These are phyloP conservation scores for Daldinia concentrica DNA, from an alignment of 495 filamentous ascomycete genomes.

Conservation along the genomic window DNA sequence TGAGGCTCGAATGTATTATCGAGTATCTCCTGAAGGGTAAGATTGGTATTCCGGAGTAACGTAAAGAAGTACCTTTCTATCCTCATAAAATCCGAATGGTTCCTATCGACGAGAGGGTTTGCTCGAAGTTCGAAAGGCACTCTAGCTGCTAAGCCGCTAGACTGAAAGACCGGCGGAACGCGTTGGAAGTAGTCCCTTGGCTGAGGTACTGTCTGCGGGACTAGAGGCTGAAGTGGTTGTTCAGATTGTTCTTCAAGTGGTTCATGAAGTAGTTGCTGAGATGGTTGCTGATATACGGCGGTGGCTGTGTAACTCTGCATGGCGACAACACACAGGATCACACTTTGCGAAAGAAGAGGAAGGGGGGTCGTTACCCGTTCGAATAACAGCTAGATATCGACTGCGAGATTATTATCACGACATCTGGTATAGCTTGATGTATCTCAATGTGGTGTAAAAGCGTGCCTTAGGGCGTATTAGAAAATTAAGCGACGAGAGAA, in stretches of 20 bases:
- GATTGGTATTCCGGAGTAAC: slow-evolving; percentile 22
- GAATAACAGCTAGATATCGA: neutral
- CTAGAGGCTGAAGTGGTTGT: neutral
- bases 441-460: neutral
- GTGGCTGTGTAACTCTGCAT: slow-evolving; percentile 6
- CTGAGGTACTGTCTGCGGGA: neutral
- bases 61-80: slow-evolving; percentile 37
- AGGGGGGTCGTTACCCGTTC: neutral
- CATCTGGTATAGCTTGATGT: slow-evolving; percentile 5
- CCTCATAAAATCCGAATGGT: slow-evolving; percentile 24
- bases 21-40: slow-evolving; percentile 38
- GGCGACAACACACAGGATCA: neutral
- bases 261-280: neutral
- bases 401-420: slow-evolving; percentile 7
- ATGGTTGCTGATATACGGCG: neutral
- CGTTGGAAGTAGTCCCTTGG: slow-evolving; percentile 5
- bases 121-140: slow-evolving; percentile 26
- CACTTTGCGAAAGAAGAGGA: slow-evolving; percentile 1
- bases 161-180: neutral
- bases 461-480: neutral
- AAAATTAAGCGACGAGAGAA: slow-evolving; percentile 5
- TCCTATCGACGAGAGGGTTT: slow-evolving; percentile 24
- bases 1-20: slow-evolving; percentile 37
- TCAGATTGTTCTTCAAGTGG: neutral
- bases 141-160: neutral